Evolutionary conservation across 108 stramenopile genomes (phyloP).

Genomic region (Hondaea fermentalgiana): DNA sequence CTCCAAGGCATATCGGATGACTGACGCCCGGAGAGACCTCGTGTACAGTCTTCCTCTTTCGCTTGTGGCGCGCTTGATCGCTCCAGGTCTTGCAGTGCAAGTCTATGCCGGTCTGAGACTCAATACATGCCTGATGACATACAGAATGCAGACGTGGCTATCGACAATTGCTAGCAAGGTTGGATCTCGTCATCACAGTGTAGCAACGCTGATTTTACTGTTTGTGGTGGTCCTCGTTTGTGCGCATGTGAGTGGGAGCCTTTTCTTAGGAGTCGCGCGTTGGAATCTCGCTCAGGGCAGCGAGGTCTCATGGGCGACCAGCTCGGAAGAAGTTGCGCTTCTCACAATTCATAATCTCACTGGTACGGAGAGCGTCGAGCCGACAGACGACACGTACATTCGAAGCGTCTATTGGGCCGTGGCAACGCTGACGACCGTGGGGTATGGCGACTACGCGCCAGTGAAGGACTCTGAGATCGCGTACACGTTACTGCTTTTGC

Average conservation of each 20-base stretch:
- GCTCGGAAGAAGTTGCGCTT: too few relatives aligned
- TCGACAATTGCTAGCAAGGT: not conserved
- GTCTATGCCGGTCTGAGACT: not conserved
- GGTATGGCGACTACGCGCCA: slow-evolving; percentile 9
- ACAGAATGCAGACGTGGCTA: not conserved
- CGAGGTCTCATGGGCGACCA: not conserved
- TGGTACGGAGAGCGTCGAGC: not conserved
- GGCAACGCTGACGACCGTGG: slow-evolving; percentile 21
- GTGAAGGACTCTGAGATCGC: not conserved
- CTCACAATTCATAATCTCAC: not conserved
- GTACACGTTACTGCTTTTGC: not conserved
- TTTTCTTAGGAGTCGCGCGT: not conserved
- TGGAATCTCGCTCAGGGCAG: not conserved
- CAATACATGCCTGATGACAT: not conserved
- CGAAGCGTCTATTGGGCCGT: slow-evolving; percentile 18
- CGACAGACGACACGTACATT: not conserved
- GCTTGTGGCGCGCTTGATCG: not conserved
- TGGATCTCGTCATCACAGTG: not conserved
- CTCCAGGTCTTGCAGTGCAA: not conserved
- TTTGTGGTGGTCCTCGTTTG: not conserved
- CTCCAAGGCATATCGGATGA: not conserved
- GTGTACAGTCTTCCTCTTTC: not conserved
- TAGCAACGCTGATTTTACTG: not conserved
- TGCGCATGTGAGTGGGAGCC: not conserved
- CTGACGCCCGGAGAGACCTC: not conserved